Conservation (phyloP, 495 filamentous ascomycete genomes). For the Tuber umbilicatum region DNA sequence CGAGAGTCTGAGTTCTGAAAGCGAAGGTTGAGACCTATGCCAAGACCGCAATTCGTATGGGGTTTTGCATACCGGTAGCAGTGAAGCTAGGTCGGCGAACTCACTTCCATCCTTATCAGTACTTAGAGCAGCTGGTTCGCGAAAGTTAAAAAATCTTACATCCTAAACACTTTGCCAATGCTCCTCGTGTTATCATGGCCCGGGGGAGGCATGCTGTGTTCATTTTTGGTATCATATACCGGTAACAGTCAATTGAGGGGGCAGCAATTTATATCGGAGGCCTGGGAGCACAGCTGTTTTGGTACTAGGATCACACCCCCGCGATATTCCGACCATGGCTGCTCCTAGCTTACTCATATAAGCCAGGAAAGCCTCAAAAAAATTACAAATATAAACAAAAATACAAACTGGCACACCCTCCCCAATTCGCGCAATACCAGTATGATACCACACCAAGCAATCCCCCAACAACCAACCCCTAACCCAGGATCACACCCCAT, state of each 20-base stretch:
- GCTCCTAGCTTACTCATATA: background rate
- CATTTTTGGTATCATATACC: background rate
- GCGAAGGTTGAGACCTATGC: background rate
- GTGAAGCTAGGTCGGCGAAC: background rate
- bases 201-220: background rate
- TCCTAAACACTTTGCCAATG: background rate
- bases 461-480: background rate
- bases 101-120: background rate
- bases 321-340: background rate
- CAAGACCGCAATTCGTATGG: background rate
- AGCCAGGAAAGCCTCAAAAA: background rate
- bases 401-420: background rate
- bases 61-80: background rate
- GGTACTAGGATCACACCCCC: background rate
- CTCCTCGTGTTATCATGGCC: background rate
- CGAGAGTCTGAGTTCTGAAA: background rate
- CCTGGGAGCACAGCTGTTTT: background rate
- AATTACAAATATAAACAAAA: background rate
- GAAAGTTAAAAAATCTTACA: background rate
- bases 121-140: background rate
- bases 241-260: background rate
- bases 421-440: background rate
- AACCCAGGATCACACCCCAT: background rate
- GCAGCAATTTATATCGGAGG: background rate
- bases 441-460: background rate